Percentiles rank a stretch among this genome's conserved stretches.
Conservation (phyloP, 2,329 filamentous ascomycete genomes). For the Pseudogymnoascus sp. region DNA sequence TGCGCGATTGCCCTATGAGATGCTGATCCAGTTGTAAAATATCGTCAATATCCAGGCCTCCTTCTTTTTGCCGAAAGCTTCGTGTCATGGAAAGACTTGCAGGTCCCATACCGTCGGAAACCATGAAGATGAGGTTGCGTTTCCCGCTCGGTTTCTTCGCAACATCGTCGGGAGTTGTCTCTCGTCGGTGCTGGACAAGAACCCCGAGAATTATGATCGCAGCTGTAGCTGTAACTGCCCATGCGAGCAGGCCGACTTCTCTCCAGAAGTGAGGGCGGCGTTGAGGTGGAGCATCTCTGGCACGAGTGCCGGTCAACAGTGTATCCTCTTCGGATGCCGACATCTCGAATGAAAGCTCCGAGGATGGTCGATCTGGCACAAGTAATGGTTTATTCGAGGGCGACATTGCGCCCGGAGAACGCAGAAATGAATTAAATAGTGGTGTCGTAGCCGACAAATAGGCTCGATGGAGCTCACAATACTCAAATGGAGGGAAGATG, state of each 20-base stretch:
- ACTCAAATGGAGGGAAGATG: neutral
- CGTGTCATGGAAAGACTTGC: constrained; percentile 81
- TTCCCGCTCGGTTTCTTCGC: constrained; percentile 49
- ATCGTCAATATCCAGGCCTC: constrained; percentile 65
- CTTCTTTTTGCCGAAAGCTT: constrained; percentile 71
- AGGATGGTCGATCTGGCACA: constrained; percentile 40
- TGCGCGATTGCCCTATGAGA: constrained; percentile 83
- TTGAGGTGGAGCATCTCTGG: constrained; percentile 19
- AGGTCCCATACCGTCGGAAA: constrained; percentile 97
- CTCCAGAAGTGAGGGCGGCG: constrained; percentile 52
- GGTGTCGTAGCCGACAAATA: neutral
- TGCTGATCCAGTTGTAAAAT: constrained; percentile 76
- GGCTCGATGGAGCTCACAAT: neutral
- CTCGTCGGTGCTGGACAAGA: constrained; percentile 62
- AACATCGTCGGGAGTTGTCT: constrained; percentile 26
- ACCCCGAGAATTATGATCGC: constrained; percentile 73
- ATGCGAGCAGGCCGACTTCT: constrained; percentile 69
- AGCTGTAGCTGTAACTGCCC: constrained; percentile 74
- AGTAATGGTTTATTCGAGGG: constrained; percentile 23
- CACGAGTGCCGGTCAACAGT: constrained; percentile 26
- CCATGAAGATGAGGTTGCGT: constrained; percentile 96
- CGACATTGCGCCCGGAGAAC: neutral
- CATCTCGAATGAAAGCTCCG: constrained; percentile 45
- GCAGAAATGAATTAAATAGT: neutral
- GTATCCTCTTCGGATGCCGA: constrained; percentile 39